Evolutionary conservation across 2,329 filamentous ascomycete species (phyloP).

Genomic region (Achaetomium macrosporum): DNA sequence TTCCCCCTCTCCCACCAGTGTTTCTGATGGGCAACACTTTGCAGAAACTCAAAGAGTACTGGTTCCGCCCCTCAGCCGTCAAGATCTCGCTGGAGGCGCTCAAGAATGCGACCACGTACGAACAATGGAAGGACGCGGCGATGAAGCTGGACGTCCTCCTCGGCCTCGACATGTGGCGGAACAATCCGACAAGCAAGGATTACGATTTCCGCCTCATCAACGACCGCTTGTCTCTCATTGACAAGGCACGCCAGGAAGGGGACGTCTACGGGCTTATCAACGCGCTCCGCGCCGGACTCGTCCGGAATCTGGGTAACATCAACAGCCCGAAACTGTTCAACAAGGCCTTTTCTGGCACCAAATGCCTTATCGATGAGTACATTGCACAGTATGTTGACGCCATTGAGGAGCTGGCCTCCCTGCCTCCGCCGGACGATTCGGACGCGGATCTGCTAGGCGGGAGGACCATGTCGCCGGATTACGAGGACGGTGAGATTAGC

Average conservation of each 20-base stretch:
- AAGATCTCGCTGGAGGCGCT: constrained; percentile 62
- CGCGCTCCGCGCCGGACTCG: constrained; percentile 68
- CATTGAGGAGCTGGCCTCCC: constrained; percentile 65
- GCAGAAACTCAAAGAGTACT: constrained; percentile 64
- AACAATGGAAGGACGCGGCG: constrained; percentile 84
- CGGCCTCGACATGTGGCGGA: constrained; percentile 79
- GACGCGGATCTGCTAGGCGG: constrained; percentile 4
- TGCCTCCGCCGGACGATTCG: constrained; percentile 50
- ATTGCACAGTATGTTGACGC: constrained; percentile 77
- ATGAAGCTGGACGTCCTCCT: constrained; percentile 74
- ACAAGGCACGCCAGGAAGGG: constrained; percentile 60
- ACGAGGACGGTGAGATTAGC: constrained; percentile 7
- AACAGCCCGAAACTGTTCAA: constrained; percentile 77
- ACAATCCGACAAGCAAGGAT: constrained; percentile 70
- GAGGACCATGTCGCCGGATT: not conserved
- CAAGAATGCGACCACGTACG: constrained; percentile 62
- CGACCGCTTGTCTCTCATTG: constrained; percentile 65
- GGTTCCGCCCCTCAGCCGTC: constrained; percentile 56
- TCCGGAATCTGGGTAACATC: constrained; percentile 89
- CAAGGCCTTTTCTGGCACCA: constrained; percentile 79
- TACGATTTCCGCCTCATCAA: constrained; percentile 86
- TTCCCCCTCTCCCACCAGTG: not conserved
- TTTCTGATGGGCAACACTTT: not conserved
- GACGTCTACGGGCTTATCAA: constrained; percentile 73
- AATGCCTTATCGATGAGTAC: constrained; percentile 86